Base-by-base conservation (phyloP, 805 yeast species). In the Candida xiaguanensis region DNA sequence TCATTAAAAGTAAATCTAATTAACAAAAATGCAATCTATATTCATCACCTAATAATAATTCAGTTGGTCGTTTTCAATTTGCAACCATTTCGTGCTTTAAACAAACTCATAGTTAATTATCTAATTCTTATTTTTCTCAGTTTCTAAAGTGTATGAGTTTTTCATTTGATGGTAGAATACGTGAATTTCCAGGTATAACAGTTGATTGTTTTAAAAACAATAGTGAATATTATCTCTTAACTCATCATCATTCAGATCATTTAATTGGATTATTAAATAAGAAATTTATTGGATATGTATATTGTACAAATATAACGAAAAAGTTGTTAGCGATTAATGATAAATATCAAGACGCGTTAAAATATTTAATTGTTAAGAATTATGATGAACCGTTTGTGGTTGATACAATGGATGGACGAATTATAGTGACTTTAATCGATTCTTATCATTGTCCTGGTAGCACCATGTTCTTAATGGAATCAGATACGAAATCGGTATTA, bases 381-480 rank as follows among this genome's bases (percentile, higher is more conserved):
- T 50, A 42, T 14, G 56, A 61, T 19, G 39, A 19, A 1, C 56
- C 59, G 5, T 38, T 51, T n/a, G 43, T 45, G 11, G 41, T 59
- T 12, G 43, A 39, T 5, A 48, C 35, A 5, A 23, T 24, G 2
- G 15, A 16, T 15, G 31, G 31, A 5, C 17, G 22, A 1, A 36
- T 76, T 5, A 50, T 39, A 5, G 54, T 78, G 2, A 70, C 77
- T 1, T 49, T 72, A 19, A 60, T 79, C 2, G 68, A 68, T 5
- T 68, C 79, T 0, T 67, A 77, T 48, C 85, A 79, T 47, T 79
- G 85, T 49, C 77, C 81, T 9, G 85, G 84, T 3, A 65, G 81
- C 3, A 63, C 67, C 2, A 75, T 78, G 79, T 72, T 74, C 41
- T 61, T 79, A 20, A 41, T 79, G 1, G 74, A 73, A 42, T 31